phyloP scores from a whole-genome alignment of 179 eudicot species.

The Gypsophila paniculata region DNA sequence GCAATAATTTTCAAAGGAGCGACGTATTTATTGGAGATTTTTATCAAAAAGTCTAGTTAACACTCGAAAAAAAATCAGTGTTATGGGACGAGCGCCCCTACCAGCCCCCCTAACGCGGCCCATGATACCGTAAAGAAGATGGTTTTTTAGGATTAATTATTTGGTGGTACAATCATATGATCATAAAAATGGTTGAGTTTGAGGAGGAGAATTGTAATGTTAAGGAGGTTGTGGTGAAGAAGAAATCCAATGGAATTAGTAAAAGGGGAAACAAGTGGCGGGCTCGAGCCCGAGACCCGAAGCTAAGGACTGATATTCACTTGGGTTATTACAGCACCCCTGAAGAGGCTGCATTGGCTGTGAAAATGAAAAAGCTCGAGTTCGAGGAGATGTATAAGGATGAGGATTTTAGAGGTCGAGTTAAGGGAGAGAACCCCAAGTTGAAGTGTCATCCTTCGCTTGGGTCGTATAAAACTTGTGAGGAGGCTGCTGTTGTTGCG shows the following conservation, averaged over 20 bases:
- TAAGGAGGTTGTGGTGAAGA: neutral
- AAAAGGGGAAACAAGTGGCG: neutral
- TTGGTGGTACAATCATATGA: too few relatives aligned
- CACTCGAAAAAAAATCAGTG: too few relatives aligned
- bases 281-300: constrained; percentile 14
- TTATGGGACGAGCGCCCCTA: too few relatives aligned
- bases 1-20: too few relatives aligned
- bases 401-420: neutral
- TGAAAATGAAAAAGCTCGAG: constrained; percentile 14
- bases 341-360: constrained; percentile 15
- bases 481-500: constrained; percentile 12
- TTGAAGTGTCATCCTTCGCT: neutral
- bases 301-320: neutral
- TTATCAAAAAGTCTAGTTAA: too few relatives aligned
- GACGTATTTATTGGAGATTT: too few relatives aligned
- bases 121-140: too few relatives aligned
- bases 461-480: neutral
- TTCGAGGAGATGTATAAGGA: neutral
- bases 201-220: too few relatives aligned
- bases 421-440: neutral
- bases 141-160: too few relatives aligned
- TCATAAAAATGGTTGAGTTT: too few relatives aligned
- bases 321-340: constrained; percentile 3
- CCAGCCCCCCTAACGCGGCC: too few relatives aligned
- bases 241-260: neutral